These are phyloP conservation scores for Bonnemaisonia californica DNA, from an alignment of 31 red algal species.

Conservation along the genomic window DNA sequence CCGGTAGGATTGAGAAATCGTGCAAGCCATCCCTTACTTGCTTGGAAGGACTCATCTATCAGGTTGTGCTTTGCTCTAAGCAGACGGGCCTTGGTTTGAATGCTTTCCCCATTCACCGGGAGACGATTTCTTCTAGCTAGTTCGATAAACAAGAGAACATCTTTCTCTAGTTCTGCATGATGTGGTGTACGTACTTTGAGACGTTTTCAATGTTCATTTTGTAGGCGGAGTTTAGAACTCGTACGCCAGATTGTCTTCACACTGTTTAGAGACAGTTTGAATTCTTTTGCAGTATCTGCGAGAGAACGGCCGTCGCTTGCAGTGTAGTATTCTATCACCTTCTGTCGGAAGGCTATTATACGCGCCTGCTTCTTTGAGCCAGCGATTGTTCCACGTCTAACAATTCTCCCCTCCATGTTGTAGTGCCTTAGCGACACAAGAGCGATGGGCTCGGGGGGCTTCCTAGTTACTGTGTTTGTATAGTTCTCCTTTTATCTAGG, in stretches of 20 bases:
- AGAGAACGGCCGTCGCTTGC: too few relatives aligned
- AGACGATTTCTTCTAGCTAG: constrained; percentile 14
- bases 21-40: constrained; percentile 18
- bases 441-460: too few relatives aligned
- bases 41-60: background rate
- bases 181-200: background rate
- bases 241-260: constrained; percentile 1
- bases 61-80: background rate
- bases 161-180: constrained; percentile 16
- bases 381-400: too few relatives aligned
- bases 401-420: too few relatives aligned
- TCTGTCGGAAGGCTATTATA: too few relatives aligned
- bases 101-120: background rate
- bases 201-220: background rate
- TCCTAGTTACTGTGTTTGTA: too few relatives aligned
- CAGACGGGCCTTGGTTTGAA: constrained; percentile 12
- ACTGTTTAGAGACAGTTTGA: constrained; percentile 1
- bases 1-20: background rate
- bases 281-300: constrained; percentile 6
- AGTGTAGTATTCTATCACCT: too few relatives aligned
- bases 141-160: background rate
- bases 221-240: background rate
- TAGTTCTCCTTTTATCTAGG: too few relatives aligned
- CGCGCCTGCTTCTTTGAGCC: too few relatives aligned
- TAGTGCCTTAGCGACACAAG: too few relatives aligned